Evolutionary conservation across 176 grass and related monocot species (phyloP), one percentile per base, ranked within the genome.

Genomic region (Poa annua): DNA sequence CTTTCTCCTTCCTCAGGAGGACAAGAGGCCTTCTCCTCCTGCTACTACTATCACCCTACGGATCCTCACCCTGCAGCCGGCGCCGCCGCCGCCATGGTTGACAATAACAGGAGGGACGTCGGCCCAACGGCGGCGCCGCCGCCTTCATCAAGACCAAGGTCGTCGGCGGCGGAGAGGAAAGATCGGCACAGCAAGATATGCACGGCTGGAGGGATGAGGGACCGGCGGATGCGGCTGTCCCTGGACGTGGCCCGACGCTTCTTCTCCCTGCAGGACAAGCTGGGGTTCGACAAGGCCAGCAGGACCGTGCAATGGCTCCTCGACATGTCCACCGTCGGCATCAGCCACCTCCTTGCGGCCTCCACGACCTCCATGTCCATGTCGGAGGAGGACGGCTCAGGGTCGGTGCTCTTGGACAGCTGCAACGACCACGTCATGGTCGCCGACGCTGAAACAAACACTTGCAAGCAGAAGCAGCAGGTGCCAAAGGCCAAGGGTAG

Each of bases 261-360:
- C 71, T 89, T 89, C 17, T 70, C 55, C 11, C 82, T 86, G 2
- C 88, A 89, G 61, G 88, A 86, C 78, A 81, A 69, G 73, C 88
- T 89, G 6, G 88, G 88, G 13, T 89, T 89, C 35, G 83, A 89
- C 77, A 89, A 85, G 87, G 87, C 87, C 35, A 89, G 87, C 83
- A 89, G 81, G 63, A 89, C 87, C 7, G 77, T 89, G 76, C 71
- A 86, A 29, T 89, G 88, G 88, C 77, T 89, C 34, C 83, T 89
- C 4, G 57, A 83, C 41, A 76, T 34, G 83, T 85, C 83, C 35
- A 82, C 65, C 8, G 77, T 71, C 6, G 83, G 63, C 54, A 89
- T 89, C 41, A 38, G 77, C 21, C 60, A 89, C 11, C 57, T 89
- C 26, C 57, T 45, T 8, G 47, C 80, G 11, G 45, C 80, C 26